Conservation (phyloP, 23 red algal species). For the Cyanidiococcus yangmingshanensis region DNA sequence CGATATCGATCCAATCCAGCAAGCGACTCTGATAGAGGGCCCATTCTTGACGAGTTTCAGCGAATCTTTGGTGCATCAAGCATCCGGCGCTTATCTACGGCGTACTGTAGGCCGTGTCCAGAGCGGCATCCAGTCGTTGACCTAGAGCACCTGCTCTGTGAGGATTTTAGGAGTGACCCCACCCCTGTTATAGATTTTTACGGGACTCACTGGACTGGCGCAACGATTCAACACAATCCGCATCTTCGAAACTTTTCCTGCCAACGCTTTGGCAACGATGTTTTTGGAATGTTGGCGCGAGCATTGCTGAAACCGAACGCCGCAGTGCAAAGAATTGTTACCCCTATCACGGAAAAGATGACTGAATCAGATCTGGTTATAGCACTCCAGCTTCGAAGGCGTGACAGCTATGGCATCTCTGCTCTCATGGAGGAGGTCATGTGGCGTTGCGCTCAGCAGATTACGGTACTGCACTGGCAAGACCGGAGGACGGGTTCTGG, state of each 20-base stretch:
- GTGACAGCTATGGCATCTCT: constrained; percentile 29
- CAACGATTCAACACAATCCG: constrained; percentile 31
- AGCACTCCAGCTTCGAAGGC: constrained; percentile 19
- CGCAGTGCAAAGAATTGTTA: constrained; percentile 13
- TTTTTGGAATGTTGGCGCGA: constrained; percentile 11
- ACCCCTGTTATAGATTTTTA: constrained; percentile 23
- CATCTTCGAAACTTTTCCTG: constrained; percentile 4
- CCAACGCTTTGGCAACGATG: constrained; percentile 2
- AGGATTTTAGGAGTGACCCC: neutral
- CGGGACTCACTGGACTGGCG: constrained; percentile 29
- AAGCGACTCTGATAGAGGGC: neutral
- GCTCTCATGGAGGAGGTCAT: constrained; percentile 23
- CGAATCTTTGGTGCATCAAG: neutral
- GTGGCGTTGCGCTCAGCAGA: constrained; percentile 24
- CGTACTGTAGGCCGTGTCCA: constrained; percentile 31
- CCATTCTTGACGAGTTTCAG: neutral
- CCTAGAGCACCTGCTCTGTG: constrained; percentile 22
- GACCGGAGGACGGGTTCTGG: too few relatives aligned
- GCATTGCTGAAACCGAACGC: constrained; percentile 17
- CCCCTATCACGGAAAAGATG: neutral
- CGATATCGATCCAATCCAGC: neutral
- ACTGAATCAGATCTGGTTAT: neutral
- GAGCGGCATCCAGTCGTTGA: constrained; percentile 15
- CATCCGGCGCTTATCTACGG: constrained; percentile 20
- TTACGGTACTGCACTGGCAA: neutral